These are phyloP conservation scores for Xylariales sp. DNA, from an alignment of 2,329 filamentous ascomycete species.

Conservation along the genomic window DNA sequence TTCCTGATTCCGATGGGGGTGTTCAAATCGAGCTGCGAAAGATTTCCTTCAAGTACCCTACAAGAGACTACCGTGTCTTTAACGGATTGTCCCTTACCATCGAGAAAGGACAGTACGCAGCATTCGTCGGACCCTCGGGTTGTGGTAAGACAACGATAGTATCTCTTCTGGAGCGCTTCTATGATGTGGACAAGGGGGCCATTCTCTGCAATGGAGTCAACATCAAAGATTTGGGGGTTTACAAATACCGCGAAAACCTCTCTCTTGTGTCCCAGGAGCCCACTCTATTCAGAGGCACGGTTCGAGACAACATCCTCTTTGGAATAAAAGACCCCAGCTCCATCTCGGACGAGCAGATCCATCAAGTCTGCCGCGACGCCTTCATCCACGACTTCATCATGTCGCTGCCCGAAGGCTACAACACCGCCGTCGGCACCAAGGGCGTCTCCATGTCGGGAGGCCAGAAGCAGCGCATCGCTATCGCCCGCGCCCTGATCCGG, in stretches of 20 bases:
- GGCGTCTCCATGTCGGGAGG: background rate
- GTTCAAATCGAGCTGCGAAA: slow-evolving; percentile 49
- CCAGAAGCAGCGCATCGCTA: slow-evolving; percentile 5
- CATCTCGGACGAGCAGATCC: slow-evolving; percentile 43
- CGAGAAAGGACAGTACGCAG: slow-evolving; percentile 60
- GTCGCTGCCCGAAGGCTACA: background rate
- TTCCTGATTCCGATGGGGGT: slow-evolving; percentile 37
- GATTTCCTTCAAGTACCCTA: slow-evolving; percentile 53
- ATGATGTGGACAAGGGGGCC: slow-evolving; percentile 57
- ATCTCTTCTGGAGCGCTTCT: slow-evolving; percentile 61
- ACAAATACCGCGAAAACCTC: slow-evolving; percentile 55
- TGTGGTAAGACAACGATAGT: slow-evolving; percentile 72
- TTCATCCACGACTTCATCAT: slow-evolving; percentile 64
- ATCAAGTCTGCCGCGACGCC: slow-evolving; percentile 49
- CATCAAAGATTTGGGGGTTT: slow-evolving; percentile 51
- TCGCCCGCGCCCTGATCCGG: background rate
- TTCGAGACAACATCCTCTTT: slow-evolving; percentile 62
- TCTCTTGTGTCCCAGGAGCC: slow-evolving; percentile 70
- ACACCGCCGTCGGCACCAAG: background rate
- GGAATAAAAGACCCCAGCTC: slow-evolving; percentile 52
- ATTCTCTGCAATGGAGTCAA: slow-evolving; percentile 58
- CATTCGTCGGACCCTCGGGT: slow-evolving; percentile 62
- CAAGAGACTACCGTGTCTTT: slow-evolving; percentile 51
- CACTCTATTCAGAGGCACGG: slow-evolving; percentile 58
- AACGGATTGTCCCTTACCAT: slow-evolving; percentile 55